Base-by-base conservation (phyloP, 768 basidiomycete genomes). In the Xerocomellus chrysenteron region DNA sequence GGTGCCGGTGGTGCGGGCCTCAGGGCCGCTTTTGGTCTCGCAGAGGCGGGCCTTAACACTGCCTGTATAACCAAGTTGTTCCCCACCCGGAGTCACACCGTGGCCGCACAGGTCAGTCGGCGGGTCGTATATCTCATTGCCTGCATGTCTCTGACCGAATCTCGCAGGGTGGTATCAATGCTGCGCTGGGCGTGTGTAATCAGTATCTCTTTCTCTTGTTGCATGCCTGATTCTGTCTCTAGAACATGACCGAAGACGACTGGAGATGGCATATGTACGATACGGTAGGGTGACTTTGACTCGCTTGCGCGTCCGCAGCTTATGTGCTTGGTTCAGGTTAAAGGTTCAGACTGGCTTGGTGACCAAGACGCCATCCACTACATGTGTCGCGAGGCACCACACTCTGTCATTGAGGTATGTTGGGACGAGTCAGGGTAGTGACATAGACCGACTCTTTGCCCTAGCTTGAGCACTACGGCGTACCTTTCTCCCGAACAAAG, bases 231-330 rank as follows among this genome's bases (percentile, higher is more conserved):
- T 32, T 21, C 21, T 36, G 14, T 44, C 32, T 49, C 35, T 69
- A 93, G 87, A 97, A 98, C 78, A 95, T 98, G 94, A 97, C 94
- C 5, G 97, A 99, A 76, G 97, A 98, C 68, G 94, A 98, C 72
- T 98, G 95, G 94, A 79, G 94, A 75, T 97, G 94, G 95, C 95
- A 97, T 71, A 97, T 96, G 94, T 96, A 94, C 68, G 92, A 93
- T 70, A 94, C 92, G 50, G 92, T 92, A 71, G 66, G 88, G 74
- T 55, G 7, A 47, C 36, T 21, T 44, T 35, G 46, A 53, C 44
- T 43, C 42, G 40, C 33, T 24, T n/a, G 32, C 39, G 45, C 37
- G 40, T 35, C 11, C 32, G 60, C 62, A 36, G 55, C 55, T 69
- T 48, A 58, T 66, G 50, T n/a, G 33, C 56, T 39, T n/a, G 52